These are phyloP conservation scores for Pseudopithomyces chartarum DNA, from an alignment of 2,329 filamentous ascomycete genomes.

Conservation along the genomic window DNA sequence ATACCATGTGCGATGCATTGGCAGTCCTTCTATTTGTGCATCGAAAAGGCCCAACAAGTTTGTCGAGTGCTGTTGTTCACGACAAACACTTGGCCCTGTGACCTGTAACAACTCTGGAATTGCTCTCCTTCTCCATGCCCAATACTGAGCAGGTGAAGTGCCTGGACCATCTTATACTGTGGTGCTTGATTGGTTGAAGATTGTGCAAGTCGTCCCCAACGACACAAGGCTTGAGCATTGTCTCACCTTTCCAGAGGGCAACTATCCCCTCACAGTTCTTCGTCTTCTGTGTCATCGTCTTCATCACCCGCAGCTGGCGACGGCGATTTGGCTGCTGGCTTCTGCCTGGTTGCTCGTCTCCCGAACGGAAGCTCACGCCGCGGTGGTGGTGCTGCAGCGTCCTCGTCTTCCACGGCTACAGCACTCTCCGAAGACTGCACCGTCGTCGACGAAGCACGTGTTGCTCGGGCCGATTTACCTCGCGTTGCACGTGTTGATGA, in stretches of 20 bases:
- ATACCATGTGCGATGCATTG: too few species aligned
- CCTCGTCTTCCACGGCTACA: slow-evolving; percentile 7
- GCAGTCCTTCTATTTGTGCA: too few species aligned
- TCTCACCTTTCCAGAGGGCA: neutral
- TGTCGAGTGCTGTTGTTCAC: too few species aligned
- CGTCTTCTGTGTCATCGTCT: slow-evolving; percentile 45
- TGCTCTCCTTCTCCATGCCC: too few species aligned
- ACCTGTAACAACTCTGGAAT: too few species aligned
- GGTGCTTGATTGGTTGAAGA: too few species aligned
- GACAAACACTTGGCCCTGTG: too few species aligned
- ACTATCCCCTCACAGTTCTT: slow-evolving; percentile 31
- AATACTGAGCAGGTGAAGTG: too few species aligned
- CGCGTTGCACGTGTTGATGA: slow-evolving; percentile 13
- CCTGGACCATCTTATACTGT: too few species aligned
- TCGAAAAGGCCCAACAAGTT: too few species aligned
- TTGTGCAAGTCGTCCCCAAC: too few species aligned
- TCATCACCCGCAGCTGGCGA: slow-evolving; percentile 21
- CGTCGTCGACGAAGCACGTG: slow-evolving; percentile 21
- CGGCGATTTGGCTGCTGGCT: slow-evolving; percentile 15
- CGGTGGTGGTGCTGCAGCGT: slow-evolving; percentile 32
- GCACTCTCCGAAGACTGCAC: slow-evolving; percentile 21
- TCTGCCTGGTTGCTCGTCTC: slow-evolving; percentile 27
- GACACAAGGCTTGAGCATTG: too few species aligned
- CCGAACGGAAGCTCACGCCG: slow-evolving; percentile 43
- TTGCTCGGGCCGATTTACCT: slow-evolving; percentile 22